Evolutionary conservation across 495 filamentous ascomycete genomes (phyloP).

Genomic region (Aspergillus funiculosus): DNA sequence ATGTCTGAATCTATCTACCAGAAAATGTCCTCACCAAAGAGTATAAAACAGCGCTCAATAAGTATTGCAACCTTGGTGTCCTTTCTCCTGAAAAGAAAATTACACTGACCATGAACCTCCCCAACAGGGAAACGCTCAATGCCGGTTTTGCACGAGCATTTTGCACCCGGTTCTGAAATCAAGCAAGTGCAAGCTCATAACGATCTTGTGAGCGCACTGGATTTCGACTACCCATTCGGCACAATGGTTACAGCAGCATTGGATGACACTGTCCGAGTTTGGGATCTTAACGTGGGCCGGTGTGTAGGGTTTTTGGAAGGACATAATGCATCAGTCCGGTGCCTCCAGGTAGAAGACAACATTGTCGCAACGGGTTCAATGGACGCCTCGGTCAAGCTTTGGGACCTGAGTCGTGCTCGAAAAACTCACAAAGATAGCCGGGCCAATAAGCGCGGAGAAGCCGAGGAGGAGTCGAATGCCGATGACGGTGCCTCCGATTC

Average conservation of each 20-base stretch:
- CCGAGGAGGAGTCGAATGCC: conserved; percentile 56
- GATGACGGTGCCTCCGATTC: conserved; percentile 49
- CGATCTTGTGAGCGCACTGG: conserved; percentile 82
- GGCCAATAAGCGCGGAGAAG: conserved; percentile 59
- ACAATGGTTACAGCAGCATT: conserved; percentile 91
- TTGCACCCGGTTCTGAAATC: conserved; percentile 84
- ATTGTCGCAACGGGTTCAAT: conserved; percentile 91
- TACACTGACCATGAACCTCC: too few species aligned
- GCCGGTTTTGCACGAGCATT: conserved; percentile 93
- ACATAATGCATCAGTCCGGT: conserved; percentile 88
- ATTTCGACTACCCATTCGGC: conserved; percentile 94
- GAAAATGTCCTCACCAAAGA: conserved; percentile 67
- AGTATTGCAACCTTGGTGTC: conserved; percentile 30
- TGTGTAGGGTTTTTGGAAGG: conserved; percentile 89
- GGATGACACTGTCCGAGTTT: conserved; percentile 95
- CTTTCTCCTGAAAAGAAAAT: background rate
- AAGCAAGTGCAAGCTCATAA: conserved; percentile 82
- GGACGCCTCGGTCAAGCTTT: conserved; percentile 91
- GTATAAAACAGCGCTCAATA: conserved; percentile 61
- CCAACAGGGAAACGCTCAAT: conserved; percentile 72
- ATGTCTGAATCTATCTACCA: conserved; percentile 98
- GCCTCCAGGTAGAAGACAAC: conserved; percentile 92
- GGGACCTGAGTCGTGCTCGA: conserved; percentile 77
- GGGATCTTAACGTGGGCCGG: conserved; percentile 89
- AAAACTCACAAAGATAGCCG: conserved; percentile 48